Evolutionary conservation across 768 basidiomycete species (phyloP).

Genomic region (Boletus barrowsii): DNA sequence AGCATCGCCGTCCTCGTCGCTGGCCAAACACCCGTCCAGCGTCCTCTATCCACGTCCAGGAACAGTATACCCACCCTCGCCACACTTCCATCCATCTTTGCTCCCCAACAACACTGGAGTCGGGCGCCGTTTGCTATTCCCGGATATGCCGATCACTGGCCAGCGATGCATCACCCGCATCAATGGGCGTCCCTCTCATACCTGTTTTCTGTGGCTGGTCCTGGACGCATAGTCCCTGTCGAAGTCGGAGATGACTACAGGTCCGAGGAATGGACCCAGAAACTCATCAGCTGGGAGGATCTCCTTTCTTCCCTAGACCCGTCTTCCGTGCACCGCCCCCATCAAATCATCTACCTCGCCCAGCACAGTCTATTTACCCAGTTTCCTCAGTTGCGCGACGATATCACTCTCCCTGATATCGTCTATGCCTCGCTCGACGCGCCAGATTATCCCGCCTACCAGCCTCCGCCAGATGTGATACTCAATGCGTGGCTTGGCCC

Average conservation of each 20-base stretch:
- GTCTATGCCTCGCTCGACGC: slow-evolving; percentile 62
- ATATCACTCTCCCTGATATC: slow-evolving; percentile 86
- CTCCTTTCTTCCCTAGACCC: slow-evolving; percentile 55
- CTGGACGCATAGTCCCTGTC: slow-evolving; percentile 83
- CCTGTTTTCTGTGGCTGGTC: slow-evolving; percentile 67
- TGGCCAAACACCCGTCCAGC: background rate
- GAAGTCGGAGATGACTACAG: slow-evolving; percentile 88
- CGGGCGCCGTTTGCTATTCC: slow-evolving; percentile 71
- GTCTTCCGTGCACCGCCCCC: slow-evolving; percentile 19
- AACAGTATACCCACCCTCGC: slow-evolving; percentile 40
- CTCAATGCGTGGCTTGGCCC: slow-evolving; percentile 86
- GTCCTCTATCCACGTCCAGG: slow-evolving; percentile 8
- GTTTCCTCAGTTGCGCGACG: slow-evolving; percentile 72
- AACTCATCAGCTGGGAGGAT: slow-evolving; percentile 70
- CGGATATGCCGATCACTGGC: slow-evolving; percentile 67
- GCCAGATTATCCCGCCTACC: slow-evolving; percentile 49
- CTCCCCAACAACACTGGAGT: slow-evolving; percentile 47
- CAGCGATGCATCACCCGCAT: slow-evolving; percentile 51
- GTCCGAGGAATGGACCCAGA: slow-evolving; percentile 75
- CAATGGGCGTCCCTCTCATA: slow-evolving; percentile 74
- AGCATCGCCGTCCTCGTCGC: slow-evolving; percentile 9
- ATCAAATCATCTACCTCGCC: slow-evolving; percentile 70
- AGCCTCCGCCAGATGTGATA: slow-evolving; percentile 61
- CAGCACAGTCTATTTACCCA: slow-evolving; percentile 86
- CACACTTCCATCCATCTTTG: slow-evolving; percentile 53